Conservation (phyloP, 208 protist species). For the Strigomonas culicis region DNA sequence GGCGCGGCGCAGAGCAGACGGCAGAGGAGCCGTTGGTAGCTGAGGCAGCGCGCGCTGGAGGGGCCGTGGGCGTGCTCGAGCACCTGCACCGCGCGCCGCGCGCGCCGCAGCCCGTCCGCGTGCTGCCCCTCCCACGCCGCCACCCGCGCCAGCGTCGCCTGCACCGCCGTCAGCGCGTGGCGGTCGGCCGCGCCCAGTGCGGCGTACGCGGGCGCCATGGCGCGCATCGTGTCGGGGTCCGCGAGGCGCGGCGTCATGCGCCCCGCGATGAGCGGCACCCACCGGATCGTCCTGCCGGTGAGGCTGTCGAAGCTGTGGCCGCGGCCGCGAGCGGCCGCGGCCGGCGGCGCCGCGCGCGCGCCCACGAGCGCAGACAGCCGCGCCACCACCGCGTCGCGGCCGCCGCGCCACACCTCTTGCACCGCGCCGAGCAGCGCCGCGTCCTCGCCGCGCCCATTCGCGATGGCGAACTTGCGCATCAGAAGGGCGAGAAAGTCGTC, state of each 20-base stretch:
- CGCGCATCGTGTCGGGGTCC: constrained; percentile 21
- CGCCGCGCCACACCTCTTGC: constrained; percentile 11
- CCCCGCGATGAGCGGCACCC: constrained; percentile 27
- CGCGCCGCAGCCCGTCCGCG: constrained; percentile 17
- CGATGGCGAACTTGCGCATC: constrained; percentile 40
- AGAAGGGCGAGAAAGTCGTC: constrained; percentile 19
- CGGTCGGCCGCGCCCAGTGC: constrained; percentile 8
- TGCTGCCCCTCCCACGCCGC: constrained; percentile 24
- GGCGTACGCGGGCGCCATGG: constrained; percentile 19
- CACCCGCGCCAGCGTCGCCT: constrained; percentile 22
- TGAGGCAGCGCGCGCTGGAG: constrained; percentile 16
- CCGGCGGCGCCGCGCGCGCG: constrained; percentile 11
- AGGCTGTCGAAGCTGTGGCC: not conserved
- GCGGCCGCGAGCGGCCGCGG: not conserved
- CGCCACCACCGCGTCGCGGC: constrained; percentile 22
- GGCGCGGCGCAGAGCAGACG: constrained; percentile 23
- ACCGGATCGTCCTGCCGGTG: constrained; percentile 20
- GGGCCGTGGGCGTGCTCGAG: constrained; percentile 14
- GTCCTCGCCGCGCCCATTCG: constrained; percentile 22
- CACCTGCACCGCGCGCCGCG: constrained; percentile 9
- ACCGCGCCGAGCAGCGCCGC: constrained; percentile 21
- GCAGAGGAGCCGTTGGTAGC: constrained; percentile 25
- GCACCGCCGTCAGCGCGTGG: constrained; percentile 19
- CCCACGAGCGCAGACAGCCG: constrained; percentile 28
- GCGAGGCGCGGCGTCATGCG: constrained; percentile 23